These are phyloP conservation scores for Cymbopogon citratus DNA, from an alignment of 176 grass and related monocot species.

Conservation along the genomic window DNA sequence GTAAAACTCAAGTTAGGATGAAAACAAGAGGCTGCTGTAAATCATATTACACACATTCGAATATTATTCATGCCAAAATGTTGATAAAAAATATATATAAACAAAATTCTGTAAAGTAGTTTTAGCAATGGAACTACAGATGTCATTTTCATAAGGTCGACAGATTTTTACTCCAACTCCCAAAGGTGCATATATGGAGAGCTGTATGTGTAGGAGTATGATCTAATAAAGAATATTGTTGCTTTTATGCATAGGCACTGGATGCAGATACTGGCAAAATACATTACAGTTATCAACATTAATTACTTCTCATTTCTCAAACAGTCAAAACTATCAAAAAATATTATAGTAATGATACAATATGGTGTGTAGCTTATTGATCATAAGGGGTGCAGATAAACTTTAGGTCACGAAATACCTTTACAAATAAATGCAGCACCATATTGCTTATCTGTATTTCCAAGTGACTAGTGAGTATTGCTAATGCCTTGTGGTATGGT, in stretches of 20 bases:
- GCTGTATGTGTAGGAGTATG: not conserved
- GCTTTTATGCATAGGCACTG: not conserved
- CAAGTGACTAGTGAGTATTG: not conserved
- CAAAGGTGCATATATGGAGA: not conserved
- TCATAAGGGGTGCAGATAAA: slow-evolving; percentile 1
- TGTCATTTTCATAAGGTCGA: not conserved
- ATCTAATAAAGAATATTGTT: not conserved
- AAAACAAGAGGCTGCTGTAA: not conserved
- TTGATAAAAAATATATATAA: not conserved
- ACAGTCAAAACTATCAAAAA: not conserved
- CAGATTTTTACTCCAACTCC: not conserved
- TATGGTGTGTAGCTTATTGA: not conserved
- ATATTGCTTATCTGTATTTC: not conserved
- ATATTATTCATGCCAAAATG: not conserved
- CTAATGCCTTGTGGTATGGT: not conserved
- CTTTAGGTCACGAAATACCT: not conserved
- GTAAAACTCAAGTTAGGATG: not conserved
- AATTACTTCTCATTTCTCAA: slow-evolving; percentile 4
- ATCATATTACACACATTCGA: not conserved
- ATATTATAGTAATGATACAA: not conserved
- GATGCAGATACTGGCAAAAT: not conserved
- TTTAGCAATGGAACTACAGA: not conserved
- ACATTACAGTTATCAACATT: not conserved
- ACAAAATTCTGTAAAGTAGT: not conserved
- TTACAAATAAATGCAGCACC: not conserved